Base-by-base conservation (phyloP, 169 alveolate species). In the Eimeria falciformis region DNA sequence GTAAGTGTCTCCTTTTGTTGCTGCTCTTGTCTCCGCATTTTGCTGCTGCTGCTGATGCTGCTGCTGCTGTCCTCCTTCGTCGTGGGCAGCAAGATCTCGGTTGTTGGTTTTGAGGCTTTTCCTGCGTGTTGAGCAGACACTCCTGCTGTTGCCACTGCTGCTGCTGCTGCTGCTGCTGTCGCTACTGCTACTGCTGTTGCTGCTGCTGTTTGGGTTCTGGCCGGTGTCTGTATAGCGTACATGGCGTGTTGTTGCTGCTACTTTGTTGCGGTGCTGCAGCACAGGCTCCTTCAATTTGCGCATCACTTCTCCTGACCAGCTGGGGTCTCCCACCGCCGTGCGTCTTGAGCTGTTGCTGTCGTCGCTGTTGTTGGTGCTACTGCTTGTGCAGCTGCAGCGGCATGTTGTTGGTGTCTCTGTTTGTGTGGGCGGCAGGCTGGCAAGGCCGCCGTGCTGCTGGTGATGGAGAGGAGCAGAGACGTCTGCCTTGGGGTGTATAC, bases 391-490 rank as follows among this genome's bases (percentile, higher is more conserved):
- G 55, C 91, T 85, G 84, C 82, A 23, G 84, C 71, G 65, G 89
- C 75, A 25, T 53, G 73, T 25, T 53, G 29, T 33, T 53, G 33
- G 90, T 53, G 37, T 56, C 23, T 69, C 56, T 58, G 58, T 77
- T 47, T 77, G 69, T 47, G 46, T n/a, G 40, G 86, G 86, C 69
- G 65, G 46, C 87, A 87, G 93, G 58, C 93, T 23, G 93, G 93
- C 33, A 25, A 45, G 65, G 81, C 84, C 33, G 90, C 90, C 18
- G 62, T 89, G 75, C 82, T 46, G 66, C 37, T 53, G 21, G 86
- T 73, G 53, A 18, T 89, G 89, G 90, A 89, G 25, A 18, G 93
- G 6, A 89, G 93, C 71, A 55, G 93, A n/a, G 83, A 89, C 45
- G 43, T 89, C 47, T 89, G 93, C 73, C 82, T 89, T 21, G 50